Evolutionary conservation across 2,329 filamentous ascomycete genomes (phyloP).

Genomic region (Xylariaceae sp.): DNA sequence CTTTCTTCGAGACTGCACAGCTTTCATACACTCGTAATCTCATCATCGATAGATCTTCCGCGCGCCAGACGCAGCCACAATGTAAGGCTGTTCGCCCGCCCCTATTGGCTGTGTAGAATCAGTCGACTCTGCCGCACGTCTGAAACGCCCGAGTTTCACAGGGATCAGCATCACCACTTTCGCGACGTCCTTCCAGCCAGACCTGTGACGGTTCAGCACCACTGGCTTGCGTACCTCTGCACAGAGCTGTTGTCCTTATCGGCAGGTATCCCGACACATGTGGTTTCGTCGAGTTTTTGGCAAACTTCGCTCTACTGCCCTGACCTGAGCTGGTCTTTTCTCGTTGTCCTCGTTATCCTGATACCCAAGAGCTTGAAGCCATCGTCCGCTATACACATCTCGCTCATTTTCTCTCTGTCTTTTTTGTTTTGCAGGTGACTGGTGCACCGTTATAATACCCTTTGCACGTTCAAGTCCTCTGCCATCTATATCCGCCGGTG

Average conservation of each 20-base stretch:
- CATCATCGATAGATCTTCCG: too few species aligned
- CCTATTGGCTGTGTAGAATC: slow-evolving; percentile 21
- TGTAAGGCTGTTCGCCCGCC: too few species aligned
- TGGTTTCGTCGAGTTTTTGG: slow-evolving; percentile 19
- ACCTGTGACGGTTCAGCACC: background rate
- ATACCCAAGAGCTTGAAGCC: slow-evolving; percentile 6
- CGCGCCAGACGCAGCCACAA: too few species aligned
- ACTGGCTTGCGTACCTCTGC: background rate
- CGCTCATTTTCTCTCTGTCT: slow-evolving; percentile 9
- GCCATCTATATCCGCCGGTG: background rate
- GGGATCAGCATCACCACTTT: slow-evolving; percentile 14
- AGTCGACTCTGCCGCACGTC: slow-evolving; percentile 38
- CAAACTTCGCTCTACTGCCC: background rate
- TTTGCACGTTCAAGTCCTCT: slow-evolving; percentile 1
- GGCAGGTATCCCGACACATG: slow-evolving; percentile 18
- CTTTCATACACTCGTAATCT: too few species aligned
- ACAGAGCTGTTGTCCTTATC: background rate
- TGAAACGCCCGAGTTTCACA: slow-evolving; percentile 41
- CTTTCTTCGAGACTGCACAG: too few species aligned
- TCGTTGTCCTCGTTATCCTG: slow-evolving; percentile 9
- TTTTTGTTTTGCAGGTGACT: slow-evolving; percentile 13
- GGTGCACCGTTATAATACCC: slow-evolving; percentile 13
- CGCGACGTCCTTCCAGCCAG: slow-evolving; percentile 2
- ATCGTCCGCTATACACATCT: background rate
- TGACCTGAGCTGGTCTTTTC: slow-evolving; percentile 5